phyloP scores from a whole-genome alignment of 2,329 filamentous ascomycete genomes.

The Scedosporium boydii region DNA sequence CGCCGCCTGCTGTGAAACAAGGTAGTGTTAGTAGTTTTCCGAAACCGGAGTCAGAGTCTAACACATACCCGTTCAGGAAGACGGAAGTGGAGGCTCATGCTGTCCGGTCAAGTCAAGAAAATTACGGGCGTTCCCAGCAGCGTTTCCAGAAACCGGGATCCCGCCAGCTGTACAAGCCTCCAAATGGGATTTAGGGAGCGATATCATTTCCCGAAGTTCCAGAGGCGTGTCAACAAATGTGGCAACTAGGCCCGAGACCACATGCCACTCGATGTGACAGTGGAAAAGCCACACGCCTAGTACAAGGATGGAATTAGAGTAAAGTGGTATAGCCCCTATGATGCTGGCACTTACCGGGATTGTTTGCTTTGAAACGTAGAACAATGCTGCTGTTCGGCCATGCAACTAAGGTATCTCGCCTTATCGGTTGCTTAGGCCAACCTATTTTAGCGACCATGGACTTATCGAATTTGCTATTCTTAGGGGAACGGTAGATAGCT shows the following conservation, averaged over 20 bases:
- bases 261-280: constrained; percentile 45
- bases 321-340: constrained; percentile 11
- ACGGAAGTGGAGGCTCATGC: constrained; percentile 39
- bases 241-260: constrained; percentile 31
- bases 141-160: constrained; percentile 42
- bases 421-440: constrained; percentile 29
- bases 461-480: constrained; percentile 44
- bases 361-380: constrained; percentile 32
- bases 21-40: constrained; percentile 3
- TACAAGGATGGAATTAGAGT: constrained; percentile 13
- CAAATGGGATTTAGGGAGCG: constrained; percentile 45
- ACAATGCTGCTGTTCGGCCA: constrained; percentile 38
- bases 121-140: constrained; percentile 46
- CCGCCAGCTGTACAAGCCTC: constrained; percentile 24
- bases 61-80: constrained; percentile 52
- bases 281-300: constrained; percentile 31
- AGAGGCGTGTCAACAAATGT: constrained; percentile 16
- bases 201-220: constrained; percentile 39
- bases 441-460: constrained; percentile 25
- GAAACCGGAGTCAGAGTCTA: no score
- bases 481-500: constrained; percentile 43
- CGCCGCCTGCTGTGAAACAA: constrained; percentile 58
- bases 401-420: constrained; percentile 38
- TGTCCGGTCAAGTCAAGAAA: constrained; percentile 34
- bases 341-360: constrained; percentile 23